Base-by-base conservation (phyloP, 2,329 filamentous ascomycete species). In the Ascochyta koolunga region DNA sequence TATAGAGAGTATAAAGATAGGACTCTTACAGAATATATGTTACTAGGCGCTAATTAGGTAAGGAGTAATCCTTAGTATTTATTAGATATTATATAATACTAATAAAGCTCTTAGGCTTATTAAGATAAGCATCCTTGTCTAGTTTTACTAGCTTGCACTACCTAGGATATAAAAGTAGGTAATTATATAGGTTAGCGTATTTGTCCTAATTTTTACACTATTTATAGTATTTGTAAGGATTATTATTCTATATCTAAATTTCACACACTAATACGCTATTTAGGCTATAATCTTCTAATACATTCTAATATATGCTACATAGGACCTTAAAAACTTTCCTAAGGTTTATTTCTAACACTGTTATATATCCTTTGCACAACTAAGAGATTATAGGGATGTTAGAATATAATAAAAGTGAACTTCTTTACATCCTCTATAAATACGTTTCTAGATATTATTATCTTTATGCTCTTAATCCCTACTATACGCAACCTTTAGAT, bases 231-330 rank as follows among this genome's bases (percentile, higher is more conserved):
- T 46, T 9, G 43, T 37, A 13, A 46, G 33, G 38, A 18, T 18
- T 13, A 13, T 40, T 16, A 4, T 5, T 35, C 4, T 21, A 5
- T 9, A 24, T 25, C 27, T 2, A 13, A 29, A 29, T 3, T 2
- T 11, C 11, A 11, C 27, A 8, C 24, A 10, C 13, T 39, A 21
- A 38, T 13, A 21, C 32, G 4, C 21, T 16, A 4, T 24, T 4
- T 15, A 46, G 43, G 35, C 32, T 37, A 33, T 33, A 4, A 46
- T 46, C 21, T 46, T 46, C 13, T 24, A 46, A 21, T 46, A 33
- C n/a, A 19, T 46, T 19, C 43, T 33, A 29, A 38, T 46, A 33
- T 15, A 29, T 25, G 43, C 32, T 38, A n/a, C 43, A 2, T 46
- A 33, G 43, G 22, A 46, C 25, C 21, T 38, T 6, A 11, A 46